Percentiles rank a stretch among this genome's conserved stretches.
phyloP scores from a whole-genome alignment of 2,329 filamentous ascomycete species.

The Cladophialophora immunda region DNA sequence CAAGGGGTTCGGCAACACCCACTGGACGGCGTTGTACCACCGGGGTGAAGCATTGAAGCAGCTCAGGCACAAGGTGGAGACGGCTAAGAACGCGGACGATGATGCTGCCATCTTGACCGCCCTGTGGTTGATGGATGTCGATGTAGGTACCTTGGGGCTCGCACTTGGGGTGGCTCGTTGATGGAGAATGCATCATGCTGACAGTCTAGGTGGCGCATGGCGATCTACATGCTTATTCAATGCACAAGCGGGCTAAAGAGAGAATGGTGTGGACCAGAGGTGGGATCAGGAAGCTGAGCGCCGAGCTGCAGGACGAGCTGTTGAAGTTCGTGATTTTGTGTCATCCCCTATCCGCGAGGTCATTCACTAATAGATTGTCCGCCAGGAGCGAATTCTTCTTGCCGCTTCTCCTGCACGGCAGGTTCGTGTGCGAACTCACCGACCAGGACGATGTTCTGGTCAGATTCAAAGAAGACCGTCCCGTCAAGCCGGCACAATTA shows the following conservation, averaged over 20 bases:
- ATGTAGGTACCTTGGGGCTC: slow-evolving; percentile 15
- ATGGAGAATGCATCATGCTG: background rate
- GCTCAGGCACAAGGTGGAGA: slow-evolving; percentile 31
- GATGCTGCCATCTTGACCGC: slow-evolving; percentile 34
- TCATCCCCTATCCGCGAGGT: background rate
- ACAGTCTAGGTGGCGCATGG: slow-evolving; percentile 23
- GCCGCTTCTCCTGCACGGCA: slow-evolving; percentile 27
- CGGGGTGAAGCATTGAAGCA: slow-evolving; percentile 31
- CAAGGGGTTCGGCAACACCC: slow-evolving; percentile 27
- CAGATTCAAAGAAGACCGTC: slow-evolving; percentile 29
- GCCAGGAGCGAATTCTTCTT: slow-evolving; percentile 35
- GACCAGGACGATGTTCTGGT: slow-evolving; percentile 28
- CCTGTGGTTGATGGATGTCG: slow-evolving; percentile 35
- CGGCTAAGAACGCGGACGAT: slow-evolving; percentile 24
- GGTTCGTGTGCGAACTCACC: slow-evolving; percentile 29
- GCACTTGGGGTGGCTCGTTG: background rate
- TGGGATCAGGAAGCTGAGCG: slow-evolving; percentile 27
- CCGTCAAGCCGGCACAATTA: slow-evolving; percentile 17
- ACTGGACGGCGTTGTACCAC: slow-evolving; percentile 30
- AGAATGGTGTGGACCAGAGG: slow-evolving; percentile 30
- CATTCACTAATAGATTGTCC: background rate
- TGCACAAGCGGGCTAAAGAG: slow-evolving; percentile 34
- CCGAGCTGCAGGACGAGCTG: slow-evolving; percentile 32
- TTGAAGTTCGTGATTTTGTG: slow-evolving; percentile 23
- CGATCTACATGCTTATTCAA: slow-evolving; percentile 30